These are phyloP conservation scores for Clitopilus passeckerianus DNA, from an alignment of 768 basidiomycete species.

Conservation along the genomic window DNA sequence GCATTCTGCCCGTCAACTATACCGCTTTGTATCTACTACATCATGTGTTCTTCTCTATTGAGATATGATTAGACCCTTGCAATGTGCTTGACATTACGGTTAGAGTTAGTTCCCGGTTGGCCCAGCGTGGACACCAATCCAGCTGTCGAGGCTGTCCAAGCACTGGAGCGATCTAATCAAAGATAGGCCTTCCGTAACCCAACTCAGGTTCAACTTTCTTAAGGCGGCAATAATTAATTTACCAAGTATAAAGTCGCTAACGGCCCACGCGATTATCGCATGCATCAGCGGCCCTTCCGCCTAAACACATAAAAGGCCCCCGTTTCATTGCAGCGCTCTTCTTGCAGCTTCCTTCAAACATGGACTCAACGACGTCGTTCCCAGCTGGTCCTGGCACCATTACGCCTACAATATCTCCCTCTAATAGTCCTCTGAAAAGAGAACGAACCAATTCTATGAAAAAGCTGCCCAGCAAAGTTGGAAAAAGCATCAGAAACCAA, in stretches of 20 bases:
- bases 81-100: not conserved
- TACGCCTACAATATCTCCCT: conserved; percentile 7
- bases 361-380: not conserved
- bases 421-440: conserved; percentile 9
- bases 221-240: not conserved
- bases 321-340: not conserved
- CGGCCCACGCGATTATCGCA: conserved; percentile 1
- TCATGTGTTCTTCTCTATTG: conserved; percentile 4
- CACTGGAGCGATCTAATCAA: not conserved
- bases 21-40: conserved; percentile 11
- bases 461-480: conserved; percentile 16
- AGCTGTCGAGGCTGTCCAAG: not conserved
- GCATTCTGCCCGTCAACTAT: conserved; percentile 3
- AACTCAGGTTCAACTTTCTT: conserved; percentile 1
- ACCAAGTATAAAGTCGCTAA: not conserved
- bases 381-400: not conserved
- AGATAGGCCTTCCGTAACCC: not conserved
- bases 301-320: conserved; percentile 11
- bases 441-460: conserved; percentile 12
- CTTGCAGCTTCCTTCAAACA: not conserved
- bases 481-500: conserved; percentile 16
- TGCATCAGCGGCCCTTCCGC: conserved; percentile 2
- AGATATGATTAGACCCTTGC: not conserved
- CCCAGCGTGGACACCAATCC: not conserved
- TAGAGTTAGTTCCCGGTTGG: not conserved